Conservation (phyloP, 1,284 basidiomycete genomes). For the Tremellales sp. region DNA sequence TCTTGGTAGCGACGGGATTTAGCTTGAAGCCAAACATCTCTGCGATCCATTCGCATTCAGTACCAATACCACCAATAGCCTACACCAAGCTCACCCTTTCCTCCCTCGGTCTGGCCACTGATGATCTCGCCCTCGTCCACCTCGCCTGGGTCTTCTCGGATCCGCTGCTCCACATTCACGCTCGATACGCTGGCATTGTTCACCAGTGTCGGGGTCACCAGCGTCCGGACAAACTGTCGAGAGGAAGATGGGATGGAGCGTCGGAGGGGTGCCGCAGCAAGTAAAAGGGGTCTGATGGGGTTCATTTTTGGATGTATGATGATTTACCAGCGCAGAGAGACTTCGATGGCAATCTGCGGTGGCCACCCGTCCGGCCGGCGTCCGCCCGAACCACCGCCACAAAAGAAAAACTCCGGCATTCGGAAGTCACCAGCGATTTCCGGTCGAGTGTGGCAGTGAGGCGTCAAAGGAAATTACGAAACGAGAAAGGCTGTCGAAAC, state of each 20-base stretch:
- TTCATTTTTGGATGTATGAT: conserved; percentile 22
- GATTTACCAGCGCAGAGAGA: too few relatives aligned
- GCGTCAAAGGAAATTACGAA: too few relatives aligned
- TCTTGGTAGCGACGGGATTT: conserved; percentile 57
- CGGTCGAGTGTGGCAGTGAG: too few relatives aligned
- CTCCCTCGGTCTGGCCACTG: conserved; percentile 17
- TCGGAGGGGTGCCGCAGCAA: conserved; percentile 10
- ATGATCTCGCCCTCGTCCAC: conserved; percentile 27
- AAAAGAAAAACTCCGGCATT: too few relatives aligned
- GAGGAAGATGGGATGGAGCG: conserved; percentile 6
- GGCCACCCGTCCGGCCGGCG: too few relatives aligned
- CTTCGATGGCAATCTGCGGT: too few relatives aligned
- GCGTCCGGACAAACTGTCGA: conserved; percentile 22
- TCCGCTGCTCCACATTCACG: conserved; percentile 17
- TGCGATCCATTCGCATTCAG: conserved; percentile 9
- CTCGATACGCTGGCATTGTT: conserved; percentile 29
- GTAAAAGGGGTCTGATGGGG: conserved; percentile 19
- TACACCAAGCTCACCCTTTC: conserved; percentile 23
- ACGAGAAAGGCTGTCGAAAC: too few relatives aligned
- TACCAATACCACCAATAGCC: neutral
- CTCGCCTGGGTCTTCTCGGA: conserved; percentile 36
- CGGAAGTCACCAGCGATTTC: too few relatives aligned
- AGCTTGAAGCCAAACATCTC: conserved; percentile 90
- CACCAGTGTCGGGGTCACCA: conserved; percentile 29
- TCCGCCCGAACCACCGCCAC: too few relatives aligned